A percentile compares a stretch with the other conserved stretches of the same genome.
phyloP scores from a whole-genome alignment of 2,329 filamentous ascomycete species.

The Verruconis gallopava region DNA sequence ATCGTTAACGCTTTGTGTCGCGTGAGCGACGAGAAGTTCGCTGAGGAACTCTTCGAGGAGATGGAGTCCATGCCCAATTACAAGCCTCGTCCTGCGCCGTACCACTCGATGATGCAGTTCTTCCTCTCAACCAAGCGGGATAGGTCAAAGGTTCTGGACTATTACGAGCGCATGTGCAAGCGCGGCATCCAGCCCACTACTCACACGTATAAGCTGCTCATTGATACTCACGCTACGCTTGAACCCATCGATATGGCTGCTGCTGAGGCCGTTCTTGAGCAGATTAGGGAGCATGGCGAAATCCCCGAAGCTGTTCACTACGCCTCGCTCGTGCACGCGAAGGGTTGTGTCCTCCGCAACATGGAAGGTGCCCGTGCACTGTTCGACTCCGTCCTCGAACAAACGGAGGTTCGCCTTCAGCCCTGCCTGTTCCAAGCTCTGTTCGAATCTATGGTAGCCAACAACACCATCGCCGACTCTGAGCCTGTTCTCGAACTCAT shows the following conservation, averaged over 20 bases:
- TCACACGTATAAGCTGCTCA: constrained; percentile 94
- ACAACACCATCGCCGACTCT: constrained; percentile 63
- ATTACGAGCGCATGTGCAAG: constrained; percentile 87
- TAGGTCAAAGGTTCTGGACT: constrained; percentile 80
- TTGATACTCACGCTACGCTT: constrained; percentile 88
- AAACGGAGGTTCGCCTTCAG: constrained; percentile 55
- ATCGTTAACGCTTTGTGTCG: constrained; percentile 96
- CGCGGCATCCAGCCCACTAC: constrained; percentile 81
- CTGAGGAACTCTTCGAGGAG: constrained; percentile 94
- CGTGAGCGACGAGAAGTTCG: constrained; percentile 94
- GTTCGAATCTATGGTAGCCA: constrained; percentile 95
- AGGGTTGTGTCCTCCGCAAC: constrained; percentile 87
- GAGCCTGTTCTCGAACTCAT: constrained; percentile 65
- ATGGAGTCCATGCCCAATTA: constrained; percentile 99
- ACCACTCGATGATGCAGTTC: constrained; percentile 99
- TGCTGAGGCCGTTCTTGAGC: constrained; percentile 69
- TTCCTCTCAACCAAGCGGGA: constrained; percentile 97
- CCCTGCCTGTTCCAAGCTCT: constrained; percentile 89
- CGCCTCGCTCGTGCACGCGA: constrained; percentile 87
- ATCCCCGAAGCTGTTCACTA: constrained; percentile 88
- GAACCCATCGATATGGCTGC: constrained; percentile 83
- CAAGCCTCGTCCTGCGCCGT: constrained; percentile 90
- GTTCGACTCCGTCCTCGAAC: constrained; percentile 68
- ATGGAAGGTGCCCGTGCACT: constrained; percentile 68
- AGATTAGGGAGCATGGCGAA: constrained; percentile 62